phyloP scores from a whole-genome alignment of 345 rosid species.

The Crucihimalaya himalaica region DNA sequence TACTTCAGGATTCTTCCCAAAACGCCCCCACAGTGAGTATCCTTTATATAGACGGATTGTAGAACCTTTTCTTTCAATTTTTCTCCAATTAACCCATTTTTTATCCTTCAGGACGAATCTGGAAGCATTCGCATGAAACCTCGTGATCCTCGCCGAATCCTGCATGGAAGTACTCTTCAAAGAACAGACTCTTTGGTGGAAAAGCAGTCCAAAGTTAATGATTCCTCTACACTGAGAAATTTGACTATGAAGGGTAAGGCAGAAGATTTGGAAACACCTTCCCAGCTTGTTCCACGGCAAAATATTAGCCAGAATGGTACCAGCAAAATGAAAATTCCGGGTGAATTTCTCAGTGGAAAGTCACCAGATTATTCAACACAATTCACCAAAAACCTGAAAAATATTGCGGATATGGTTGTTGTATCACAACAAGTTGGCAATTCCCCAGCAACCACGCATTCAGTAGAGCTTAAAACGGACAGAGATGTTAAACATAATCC shows the following conservation, averaged over 20 bases:
- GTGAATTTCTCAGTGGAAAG: constrained; percentile 33
- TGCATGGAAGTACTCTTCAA: constrained; percentile 61
- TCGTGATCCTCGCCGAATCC: constrained; percentile 94
- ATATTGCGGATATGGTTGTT: constrained; percentile 59
- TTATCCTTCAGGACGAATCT: constrained; percentile 59
- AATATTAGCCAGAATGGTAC: constrained; percentile 29
- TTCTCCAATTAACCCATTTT: constrained; percentile 18
- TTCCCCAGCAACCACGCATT: constrained; percentile 38
- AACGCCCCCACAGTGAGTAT: constrained; percentile 49
- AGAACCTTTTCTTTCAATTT: neutral
- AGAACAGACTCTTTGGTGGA: constrained; percentile 50
- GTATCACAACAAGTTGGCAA: constrained; percentile 54
- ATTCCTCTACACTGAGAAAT: constrained; percentile 35
- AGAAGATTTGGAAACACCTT: constrained; percentile 45
- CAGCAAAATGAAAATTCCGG: constrained; percentile 10
- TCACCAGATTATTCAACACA: constrained; percentile 62
- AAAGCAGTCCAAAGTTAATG: constrained; percentile 57
- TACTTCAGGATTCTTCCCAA: constrained; percentile 49
- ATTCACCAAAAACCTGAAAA: constrained; percentile 69
- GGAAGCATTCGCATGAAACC: constrained; percentile 90
- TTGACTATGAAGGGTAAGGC: constrained; percentile 44
- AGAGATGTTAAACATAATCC: constrained; percentile 43
- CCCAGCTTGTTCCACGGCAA: constrained; percentile 41
- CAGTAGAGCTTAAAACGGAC: constrained; percentile 48
- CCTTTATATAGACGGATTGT: constrained; percentile 7